phyloP scores from a whole-genome alignment of 2,329 filamentous ascomycete species.

The Gaeumannomyces tritici region DNA sequence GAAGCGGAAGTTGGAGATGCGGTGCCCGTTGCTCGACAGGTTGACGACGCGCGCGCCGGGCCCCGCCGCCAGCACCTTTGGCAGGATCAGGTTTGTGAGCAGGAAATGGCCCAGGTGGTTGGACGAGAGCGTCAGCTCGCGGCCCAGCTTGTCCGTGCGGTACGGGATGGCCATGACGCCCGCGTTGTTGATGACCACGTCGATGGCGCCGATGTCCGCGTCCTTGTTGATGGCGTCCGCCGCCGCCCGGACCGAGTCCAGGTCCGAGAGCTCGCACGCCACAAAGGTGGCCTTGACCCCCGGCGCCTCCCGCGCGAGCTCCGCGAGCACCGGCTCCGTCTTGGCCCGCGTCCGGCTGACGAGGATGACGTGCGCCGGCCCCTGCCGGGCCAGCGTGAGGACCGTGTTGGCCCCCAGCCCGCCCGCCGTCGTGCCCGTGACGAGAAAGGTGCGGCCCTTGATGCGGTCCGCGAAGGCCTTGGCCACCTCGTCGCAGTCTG shows the following conservation, averaged over 20 bases:
- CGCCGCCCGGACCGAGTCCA: constrained; percentile 23
- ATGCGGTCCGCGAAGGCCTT: neutral
- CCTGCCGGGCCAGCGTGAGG: constrained; percentile 7
- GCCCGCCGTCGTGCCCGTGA: constrained; percentile 9
- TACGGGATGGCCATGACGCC: constrained; percentile 23
- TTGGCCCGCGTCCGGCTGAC: constrained; percentile 1
- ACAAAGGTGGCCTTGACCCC: constrained; percentile 11
- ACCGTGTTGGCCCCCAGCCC: constrained; percentile 9
- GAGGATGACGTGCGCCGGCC: constrained; percentile 10
- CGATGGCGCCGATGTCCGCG: constrained; percentile 18
- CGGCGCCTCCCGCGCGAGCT: neutral
- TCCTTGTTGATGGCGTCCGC: constrained; percentile 22
- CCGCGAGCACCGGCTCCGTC: constrained; percentile 3
- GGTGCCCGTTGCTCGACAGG: constrained; percentile 30
- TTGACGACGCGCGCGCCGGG: constrained; percentile 27
- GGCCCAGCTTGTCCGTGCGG: constrained; percentile 24
- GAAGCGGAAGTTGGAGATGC: constrained; percentile 30
- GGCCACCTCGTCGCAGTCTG: neutral
- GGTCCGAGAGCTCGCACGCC: constrained; percentile 25
- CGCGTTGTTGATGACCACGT: constrained; percentile 31
- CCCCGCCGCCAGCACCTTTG: constrained; percentile 26
- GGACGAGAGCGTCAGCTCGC: constrained; percentile 33
- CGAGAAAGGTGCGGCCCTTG: constrained; percentile 6
- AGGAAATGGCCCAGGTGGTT: constrained; percentile 42
- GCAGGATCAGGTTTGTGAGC: constrained; percentile 35